Percentiles rank a stretch among this genome's conserved stretches.
Evolutionary conservation across 257 asterid species (phyloP).

Genomic region (Solanum tarijense): DNA sequence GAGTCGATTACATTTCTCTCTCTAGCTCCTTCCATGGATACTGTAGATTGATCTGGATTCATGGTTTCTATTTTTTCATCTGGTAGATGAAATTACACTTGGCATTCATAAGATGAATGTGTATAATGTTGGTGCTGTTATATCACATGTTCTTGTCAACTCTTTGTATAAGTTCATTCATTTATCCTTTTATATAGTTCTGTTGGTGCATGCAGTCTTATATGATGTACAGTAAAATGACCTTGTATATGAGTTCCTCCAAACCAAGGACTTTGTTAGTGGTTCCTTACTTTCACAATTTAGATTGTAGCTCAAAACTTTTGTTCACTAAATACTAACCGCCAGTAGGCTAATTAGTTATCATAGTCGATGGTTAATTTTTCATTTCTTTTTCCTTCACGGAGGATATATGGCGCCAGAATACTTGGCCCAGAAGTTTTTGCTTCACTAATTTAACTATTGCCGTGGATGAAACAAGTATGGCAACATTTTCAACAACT

Average conservation of each 20-base stretch:
- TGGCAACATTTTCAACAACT: constrained; percentile 61
- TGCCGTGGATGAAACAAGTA: constrained; percentile 16
- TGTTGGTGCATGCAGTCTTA: neutral
- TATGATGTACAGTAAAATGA: no score
- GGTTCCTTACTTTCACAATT: neutral
- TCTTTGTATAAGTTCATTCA: neutral
- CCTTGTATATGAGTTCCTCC: neutral
- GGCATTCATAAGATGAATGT: neutral
- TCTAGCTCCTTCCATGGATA: neutral
- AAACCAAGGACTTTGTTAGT: constrained; percentile 51
- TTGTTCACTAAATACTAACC: neutral
- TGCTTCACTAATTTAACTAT: neutral
- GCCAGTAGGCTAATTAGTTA: neutral
- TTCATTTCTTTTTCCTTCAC: neutral
- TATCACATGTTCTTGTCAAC: neutral
- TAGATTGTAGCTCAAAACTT: neutral
- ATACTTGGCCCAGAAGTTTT: neutral
- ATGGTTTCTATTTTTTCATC: neutral
- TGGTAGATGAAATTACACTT: neutral
- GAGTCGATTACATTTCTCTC: neutral
- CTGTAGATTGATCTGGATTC: neutral
- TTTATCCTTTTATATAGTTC: neutral
- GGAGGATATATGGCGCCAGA: constrained; percentile 22
- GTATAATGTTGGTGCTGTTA: neutral
- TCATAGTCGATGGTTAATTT: neutral